These are phyloP conservation scores for Arachis stenosperma DNA, from an alignment of 306 rosid species.

Conservation along the genomic window DNA sequence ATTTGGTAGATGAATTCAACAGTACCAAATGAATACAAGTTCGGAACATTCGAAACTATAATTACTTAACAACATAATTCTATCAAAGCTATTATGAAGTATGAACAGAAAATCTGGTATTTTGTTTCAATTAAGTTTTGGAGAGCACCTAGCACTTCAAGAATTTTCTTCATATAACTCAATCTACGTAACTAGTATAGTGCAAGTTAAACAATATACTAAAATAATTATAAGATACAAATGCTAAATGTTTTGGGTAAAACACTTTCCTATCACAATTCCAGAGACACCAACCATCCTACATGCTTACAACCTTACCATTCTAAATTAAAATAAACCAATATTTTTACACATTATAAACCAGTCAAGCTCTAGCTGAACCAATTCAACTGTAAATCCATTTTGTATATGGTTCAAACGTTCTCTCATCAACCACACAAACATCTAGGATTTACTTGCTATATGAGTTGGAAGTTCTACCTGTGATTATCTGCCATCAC, in stretches of 20 bases:
- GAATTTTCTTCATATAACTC: neutral
- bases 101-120: neutral
- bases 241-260: neutral
- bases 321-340: neutral
- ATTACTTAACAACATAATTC: neutral
- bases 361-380: no score
- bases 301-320: neutral
- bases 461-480: no score
- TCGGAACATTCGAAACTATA: neutral
- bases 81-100: neutral
- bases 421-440: neutral
- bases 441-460: no score
- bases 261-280: neutral
- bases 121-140: neutral
- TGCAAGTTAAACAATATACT: neutral
- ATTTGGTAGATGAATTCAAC: neutral
- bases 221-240: neutral
- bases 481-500: no score
- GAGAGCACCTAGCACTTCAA: conserved; percentile 32
- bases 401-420: neutral
- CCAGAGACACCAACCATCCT: neutral
- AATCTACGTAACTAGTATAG: neutral
- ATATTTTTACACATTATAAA: neutral
- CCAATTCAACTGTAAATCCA: neutral
- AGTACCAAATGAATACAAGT: neutral